Conservation (phyloP, 1,284 basidiomycete species). For the Irpex rosettiformis region DNA sequence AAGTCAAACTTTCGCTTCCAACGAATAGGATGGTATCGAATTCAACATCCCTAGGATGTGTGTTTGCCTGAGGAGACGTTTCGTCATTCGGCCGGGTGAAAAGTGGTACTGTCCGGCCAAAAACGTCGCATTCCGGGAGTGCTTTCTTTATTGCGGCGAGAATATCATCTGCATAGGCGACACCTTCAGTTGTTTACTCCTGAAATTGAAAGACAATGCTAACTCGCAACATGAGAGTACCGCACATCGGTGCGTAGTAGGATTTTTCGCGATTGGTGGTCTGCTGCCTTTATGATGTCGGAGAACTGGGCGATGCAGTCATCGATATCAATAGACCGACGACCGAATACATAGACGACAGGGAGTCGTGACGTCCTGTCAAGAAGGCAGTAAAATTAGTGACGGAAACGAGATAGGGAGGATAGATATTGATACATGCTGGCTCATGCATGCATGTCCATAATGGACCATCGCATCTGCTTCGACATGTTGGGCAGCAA, state of each 20-base stretch:
- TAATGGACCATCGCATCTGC: slow-evolving; percentile 94
- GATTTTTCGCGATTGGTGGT: slow-evolving; percentile 25
- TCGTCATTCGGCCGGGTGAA: slow-evolving; percentile 9
- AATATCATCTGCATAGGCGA: slow-evolving; percentile 37
- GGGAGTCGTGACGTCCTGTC: slow-evolving; percentile 75
- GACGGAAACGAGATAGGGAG: slow-evolving; percentile 6
- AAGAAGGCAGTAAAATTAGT: not conserved
- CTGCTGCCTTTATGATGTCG: slow-evolving; percentile 27
- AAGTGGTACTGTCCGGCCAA: slow-evolving; percentile 20
- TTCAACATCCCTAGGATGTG: slow-evolving; percentile 6
- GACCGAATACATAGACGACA: slow-evolving; percentile 84
- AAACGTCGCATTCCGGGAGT: slow-evolving; percentile 20
- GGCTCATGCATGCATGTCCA: slow-evolving; percentile 93
- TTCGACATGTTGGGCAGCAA: slow-evolving; percentile 92
- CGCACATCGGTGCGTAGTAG: slow-evolving; percentile 79
- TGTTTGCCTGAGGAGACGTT: not conserved
- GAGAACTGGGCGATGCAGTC: slow-evolving; percentile 47
- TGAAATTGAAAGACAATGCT: not conserved
- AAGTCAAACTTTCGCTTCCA: slow-evolving; percentile 76
- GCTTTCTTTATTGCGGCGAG: slow-evolving; percentile 28
- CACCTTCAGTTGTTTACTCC: not conserved
- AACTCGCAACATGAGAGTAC: slow-evolving; percentile 72
- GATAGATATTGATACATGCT: slow-evolving; percentile 44
- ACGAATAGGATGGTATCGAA: slow-evolving; percentile 71
- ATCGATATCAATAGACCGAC: slow-evolving; percentile 51